Evolutionary conservation across 768 basidiomycete species (phyloP), one percentile per base, ranked within the genome.

Genomic region (Podaxis carcinomalis): DNA sequence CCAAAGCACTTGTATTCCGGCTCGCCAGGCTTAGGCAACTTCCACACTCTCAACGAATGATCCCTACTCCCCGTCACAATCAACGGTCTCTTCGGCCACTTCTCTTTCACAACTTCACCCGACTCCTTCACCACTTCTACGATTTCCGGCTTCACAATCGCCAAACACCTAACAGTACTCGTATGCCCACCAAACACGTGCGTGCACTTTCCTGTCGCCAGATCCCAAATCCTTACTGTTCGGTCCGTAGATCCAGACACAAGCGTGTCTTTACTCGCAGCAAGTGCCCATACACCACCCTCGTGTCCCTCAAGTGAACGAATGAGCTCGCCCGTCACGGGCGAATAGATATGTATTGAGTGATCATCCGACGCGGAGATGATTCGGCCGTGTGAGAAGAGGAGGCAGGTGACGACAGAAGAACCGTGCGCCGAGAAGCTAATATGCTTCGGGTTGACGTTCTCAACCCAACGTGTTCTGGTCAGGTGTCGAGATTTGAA

Each of bases 301-400:
- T 94, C 92, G 67, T 98, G 95, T 2, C 95, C 96, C 61, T 90
- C 82, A 46, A 98, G 80, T 1, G 88, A 83, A 44, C 83, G 85
- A 4, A 89, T 72, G 21, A 92, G 81, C 39, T 84, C 80, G 11
- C 96, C 96, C 0, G 89, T 91, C 27, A 82, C 72, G n/a, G 93
- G 95, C 23, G 89, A 90, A 72, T 96, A 98, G 50, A 99, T 87
- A 69, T 95, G 92, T 68, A 98, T 97, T 3, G 93, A 92, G 67
- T 98, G 93, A 73, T 98, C 95, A 73, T 99, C 96, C 0, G 94
- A 96, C 10, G 96, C 95, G 10, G 93, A 95, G 68, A 99, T 93
- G 75, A 99, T 93, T 63, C 95, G 93, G 32, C 92, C 91, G 62
- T 87, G 86, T 53, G 96, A 97, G 77, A 99, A 93, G 67, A 98